phyloP scores from a whole-genome alignment of 208 protist genomes.

The Lotmaria passim region DNA sequence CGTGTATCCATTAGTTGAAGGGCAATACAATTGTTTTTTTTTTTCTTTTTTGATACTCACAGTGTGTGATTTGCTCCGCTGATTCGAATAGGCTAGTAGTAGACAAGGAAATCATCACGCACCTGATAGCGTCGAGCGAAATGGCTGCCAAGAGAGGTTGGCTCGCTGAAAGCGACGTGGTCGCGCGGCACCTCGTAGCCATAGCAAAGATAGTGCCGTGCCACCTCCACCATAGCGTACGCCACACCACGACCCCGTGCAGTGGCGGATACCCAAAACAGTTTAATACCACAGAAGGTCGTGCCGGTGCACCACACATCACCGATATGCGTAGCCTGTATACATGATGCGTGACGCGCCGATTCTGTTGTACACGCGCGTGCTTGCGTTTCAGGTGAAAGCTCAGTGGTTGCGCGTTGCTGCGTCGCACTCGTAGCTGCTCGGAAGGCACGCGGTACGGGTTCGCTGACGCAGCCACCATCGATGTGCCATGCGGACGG shows the following conservation, averaged over 20 bases:
- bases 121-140: slow-evolving; percentile 59
- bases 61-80: neutral
- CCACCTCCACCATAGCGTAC: slow-evolving; percentile 40
- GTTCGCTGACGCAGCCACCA: slow-evolving; percentile 8
- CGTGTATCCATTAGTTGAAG: neutral
- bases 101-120: slow-evolving; percentile 45
- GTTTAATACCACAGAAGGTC: slow-evolving; percentile 57
- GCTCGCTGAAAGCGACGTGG: slow-evolving; percentile 73
- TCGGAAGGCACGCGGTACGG: neutral
- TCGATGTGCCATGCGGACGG: slow-evolving; percentile 7
- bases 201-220: slow-evolving; percentile 52
- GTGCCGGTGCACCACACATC: slow-evolving; percentile 46
- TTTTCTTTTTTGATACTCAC: neutral
- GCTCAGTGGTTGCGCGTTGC: neutral
- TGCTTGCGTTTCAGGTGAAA: neutral
- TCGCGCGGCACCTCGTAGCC: slow-evolving; percentile 44
- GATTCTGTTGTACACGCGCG: neutral
- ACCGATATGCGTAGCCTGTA: slow-evolving; percentile 26
- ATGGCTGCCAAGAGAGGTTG: slow-evolving; percentile 43
- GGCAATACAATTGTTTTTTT: neutral
- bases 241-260: slow-evolving; percentile 41
- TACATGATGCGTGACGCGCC: neutral
- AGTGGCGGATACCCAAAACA: slow-evolving; percentile 56
- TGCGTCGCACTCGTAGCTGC: neutral
- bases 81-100: neutral